Evolutionary conservation across 257 asterid species (phyloP).

Genomic region (Rauvolfia tetraphylla): DNA sequence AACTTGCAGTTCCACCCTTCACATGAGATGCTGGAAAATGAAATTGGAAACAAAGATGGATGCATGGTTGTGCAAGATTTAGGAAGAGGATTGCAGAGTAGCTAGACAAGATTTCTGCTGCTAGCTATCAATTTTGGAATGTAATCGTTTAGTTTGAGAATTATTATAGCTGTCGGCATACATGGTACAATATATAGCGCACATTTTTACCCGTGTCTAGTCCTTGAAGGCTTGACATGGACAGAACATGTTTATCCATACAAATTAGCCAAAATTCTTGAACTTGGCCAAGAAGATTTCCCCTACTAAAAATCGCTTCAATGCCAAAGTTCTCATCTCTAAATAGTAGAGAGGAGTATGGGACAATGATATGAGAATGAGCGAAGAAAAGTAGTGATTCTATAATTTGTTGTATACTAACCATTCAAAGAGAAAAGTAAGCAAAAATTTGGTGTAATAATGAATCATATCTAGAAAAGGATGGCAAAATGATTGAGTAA

Average conservation of each 20-base stretch:
- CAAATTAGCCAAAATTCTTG: background rate
- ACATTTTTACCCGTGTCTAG: background rate
- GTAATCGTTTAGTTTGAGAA: background rate
- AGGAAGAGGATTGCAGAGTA: background rate
- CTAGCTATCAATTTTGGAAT: background rate
- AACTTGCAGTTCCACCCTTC: conserved; percentile 19
- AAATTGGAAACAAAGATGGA: conserved; percentile 16
- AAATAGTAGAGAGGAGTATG: too few relatives aligned
- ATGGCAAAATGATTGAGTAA: too few relatives aligned
- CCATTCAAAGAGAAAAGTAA: too few relatives aligned
- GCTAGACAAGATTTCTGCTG: background rate
- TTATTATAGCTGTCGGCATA: background rate
- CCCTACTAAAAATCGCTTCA: too few relatives aligned
- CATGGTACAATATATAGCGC: background rate
- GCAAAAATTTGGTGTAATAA: too few relatives aligned
- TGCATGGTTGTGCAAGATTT: conserved; percentile 13
- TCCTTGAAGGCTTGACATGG: background rate
- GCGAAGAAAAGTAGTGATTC: too few relatives aligned
- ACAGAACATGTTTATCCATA: background rate
- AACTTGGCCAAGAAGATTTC: too few relatives aligned
- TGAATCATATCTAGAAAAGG: too few relatives aligned
- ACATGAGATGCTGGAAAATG: conserved; percentile 21
- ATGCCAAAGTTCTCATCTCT: too few relatives aligned
- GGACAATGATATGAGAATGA: too few relatives aligned
- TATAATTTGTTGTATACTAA: too few relatives aligned